Conservation (phyloP, 345 rosid genomes). For the Cardamine resedifolia region DNA sequence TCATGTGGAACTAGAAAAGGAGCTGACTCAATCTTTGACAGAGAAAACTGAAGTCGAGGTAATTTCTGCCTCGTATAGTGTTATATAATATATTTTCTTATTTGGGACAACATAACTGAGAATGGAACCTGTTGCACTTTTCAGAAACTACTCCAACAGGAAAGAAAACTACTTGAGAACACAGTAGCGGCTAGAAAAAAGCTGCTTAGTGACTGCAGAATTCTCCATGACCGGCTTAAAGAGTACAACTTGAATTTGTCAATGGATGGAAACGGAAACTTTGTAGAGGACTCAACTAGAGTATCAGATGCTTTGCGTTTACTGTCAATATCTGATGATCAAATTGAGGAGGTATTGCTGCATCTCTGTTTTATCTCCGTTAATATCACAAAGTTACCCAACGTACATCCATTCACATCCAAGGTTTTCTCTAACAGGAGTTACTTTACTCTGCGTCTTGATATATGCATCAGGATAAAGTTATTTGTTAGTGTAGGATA, state of each 20-base stretch:
- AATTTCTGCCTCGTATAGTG: conserved; percentile 18
- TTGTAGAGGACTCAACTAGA: conserved; percentile 42
- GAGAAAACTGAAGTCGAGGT: conserved; percentile 82
- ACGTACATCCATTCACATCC: not conserved
- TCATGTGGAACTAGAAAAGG: conserved; percentile 62
- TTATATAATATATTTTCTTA: conserved; percentile 8
- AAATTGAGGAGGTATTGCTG: conserved; percentile 57
- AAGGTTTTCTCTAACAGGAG: not conserved
- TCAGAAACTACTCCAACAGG: conserved; percentile 69
- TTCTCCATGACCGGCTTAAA: conserved; percentile 59
- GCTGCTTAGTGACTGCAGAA: conserved; percentile 61
- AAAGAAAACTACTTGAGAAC: conserved; percentile 50
- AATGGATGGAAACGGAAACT: conserved; percentile 43
- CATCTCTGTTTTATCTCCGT: conserved; percentile 20
- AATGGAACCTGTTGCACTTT: conserved; percentile 26
- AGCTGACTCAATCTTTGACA: conserved; percentile 55
- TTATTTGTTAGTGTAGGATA: conserved; percentile 6
- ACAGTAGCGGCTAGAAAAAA: conserved; percentile 52
- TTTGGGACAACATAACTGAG: conserved; percentile 8
- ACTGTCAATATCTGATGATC: conserved; percentile 57
- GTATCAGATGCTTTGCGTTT: conserved; percentile 52
- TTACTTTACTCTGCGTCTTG: conserved; percentile 5
- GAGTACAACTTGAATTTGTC: conserved; percentile 54
- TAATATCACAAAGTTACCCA: not conserved
- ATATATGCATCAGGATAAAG: conserved; percentile 15